phyloP scores from a whole-genome alignment of 768 basidiomycete species.

The Tubosaeta brunneosetosa region DNA sequence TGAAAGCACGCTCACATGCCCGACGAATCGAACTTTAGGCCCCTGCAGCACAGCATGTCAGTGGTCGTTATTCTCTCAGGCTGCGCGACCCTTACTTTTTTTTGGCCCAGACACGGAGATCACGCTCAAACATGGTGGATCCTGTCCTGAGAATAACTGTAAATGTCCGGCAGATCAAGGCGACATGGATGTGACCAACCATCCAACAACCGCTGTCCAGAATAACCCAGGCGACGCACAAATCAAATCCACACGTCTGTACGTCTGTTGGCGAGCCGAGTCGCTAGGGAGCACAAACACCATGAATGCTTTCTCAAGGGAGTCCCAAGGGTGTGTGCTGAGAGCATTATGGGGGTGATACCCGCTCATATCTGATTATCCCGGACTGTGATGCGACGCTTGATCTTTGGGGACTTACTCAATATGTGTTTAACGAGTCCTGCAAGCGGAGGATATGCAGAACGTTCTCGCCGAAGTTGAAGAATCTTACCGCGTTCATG shows the following conservation, averaged over 20 bases:
- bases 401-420: conserved; percentile 44
- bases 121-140: conserved; percentile 85
- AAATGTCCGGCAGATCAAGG: neutral
- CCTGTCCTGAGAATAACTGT: conserved; percentile 55
- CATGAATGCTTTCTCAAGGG: conserved; percentile 80
- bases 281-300: conserved; percentile 63
- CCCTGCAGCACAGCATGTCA: conserved; percentile 37
- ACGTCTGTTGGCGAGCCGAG: conserved; percentile 34
- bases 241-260: conserved; percentile 81
- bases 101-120: conserved; percentile 73
- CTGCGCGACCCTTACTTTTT: conserved; percentile 38
- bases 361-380: conserved; percentile 49
- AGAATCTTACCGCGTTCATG: conserved; percentile 48
- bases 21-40: conserved; percentile 80
- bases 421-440: conserved; percentile 81
- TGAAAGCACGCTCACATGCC: conserved; percentile 52
- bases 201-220: conserved; percentile 87
- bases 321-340: conserved; percentile 63
- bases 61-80: neutral
- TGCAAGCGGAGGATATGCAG: conserved; percentile 19
- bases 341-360: conserved; percentile 54
- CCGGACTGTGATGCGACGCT: conserved; percentile 7
- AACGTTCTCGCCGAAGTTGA: neutral
- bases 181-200: conserved; percentile 38
- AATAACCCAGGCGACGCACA: conserved; percentile 73